phyloP scores from a whole-genome alignment of 1,139 yeast genomes.

The Meyerozyma athensensis region DNA sequence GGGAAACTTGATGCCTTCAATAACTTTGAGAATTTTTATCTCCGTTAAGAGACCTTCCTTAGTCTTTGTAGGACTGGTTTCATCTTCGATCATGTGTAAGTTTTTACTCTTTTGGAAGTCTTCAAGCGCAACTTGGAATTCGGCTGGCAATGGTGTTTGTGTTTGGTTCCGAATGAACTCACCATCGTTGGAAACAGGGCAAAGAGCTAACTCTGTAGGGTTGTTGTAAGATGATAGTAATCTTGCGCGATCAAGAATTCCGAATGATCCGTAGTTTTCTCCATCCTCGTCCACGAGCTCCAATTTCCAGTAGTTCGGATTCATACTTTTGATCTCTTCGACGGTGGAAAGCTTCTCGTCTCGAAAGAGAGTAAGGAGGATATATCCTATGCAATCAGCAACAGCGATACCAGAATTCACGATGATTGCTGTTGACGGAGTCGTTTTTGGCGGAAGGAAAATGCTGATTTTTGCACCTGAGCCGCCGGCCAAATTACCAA shows the following conservation, averaged over 20 bases:
- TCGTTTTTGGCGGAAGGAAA: slow-evolving; percentile 33
- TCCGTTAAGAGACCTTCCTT: background rate
- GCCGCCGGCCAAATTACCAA: slow-evolving; percentile 23
- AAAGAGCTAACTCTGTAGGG: slow-evolving; percentile 63
- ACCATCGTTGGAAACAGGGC: slow-evolving; percentile 34
- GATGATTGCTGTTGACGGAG: slow-evolving; percentile 28
- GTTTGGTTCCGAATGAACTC: slow-evolving; percentile 35
- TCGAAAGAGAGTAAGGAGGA: slow-evolving; percentile 31
- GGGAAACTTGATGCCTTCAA: background rate
- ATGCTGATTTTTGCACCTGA: slow-evolving; percentile 28
- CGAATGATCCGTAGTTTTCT: slow-evolving; percentile 72
- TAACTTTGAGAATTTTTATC: background rate
- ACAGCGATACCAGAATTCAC: slow-evolving; percentile 47
- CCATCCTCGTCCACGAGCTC: slow-evolving; percentile 78
- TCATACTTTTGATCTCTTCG: slow-evolving; percentile 17
- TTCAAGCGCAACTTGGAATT: slow-evolving; percentile 15
- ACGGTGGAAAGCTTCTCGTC: slow-evolving; percentile 10
- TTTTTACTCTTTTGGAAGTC: background rate
- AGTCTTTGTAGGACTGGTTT: slow-evolving; percentile 3
- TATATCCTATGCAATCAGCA: slow-evolving; percentile 61
- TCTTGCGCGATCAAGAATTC: slow-evolving; percentile 56
- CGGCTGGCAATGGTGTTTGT: slow-evolving; percentile 51
- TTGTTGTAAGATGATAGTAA: slow-evolving; percentile 51
- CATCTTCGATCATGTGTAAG: slow-evolving; percentile 5
- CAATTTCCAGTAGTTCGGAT: slow-evolving; percentile 65